Conservation (phyloP, 129 eudicot genomes). For the Saussurea involucrata region DNA sequence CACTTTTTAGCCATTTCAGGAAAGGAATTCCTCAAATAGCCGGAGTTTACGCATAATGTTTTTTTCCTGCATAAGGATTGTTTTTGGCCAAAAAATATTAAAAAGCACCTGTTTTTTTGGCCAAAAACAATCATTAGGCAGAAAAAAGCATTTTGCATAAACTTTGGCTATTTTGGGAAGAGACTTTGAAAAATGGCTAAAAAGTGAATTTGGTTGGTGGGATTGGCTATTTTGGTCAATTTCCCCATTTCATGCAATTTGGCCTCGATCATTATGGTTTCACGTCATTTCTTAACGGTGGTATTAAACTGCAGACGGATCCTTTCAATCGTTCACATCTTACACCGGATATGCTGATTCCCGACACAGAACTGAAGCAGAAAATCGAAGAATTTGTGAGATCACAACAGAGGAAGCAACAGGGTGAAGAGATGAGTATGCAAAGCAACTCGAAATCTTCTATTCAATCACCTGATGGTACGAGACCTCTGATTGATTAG, state of each 20-base stretch:
- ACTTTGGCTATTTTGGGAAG: too few relatives aligned
- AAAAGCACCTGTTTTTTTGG: too few relatives aligned
- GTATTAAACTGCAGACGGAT: slow-evolving; percentile 61
- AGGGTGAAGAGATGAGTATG: slow-evolving; percentile 35
- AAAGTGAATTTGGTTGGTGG: too few relatives aligned
- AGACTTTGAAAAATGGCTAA: too few relatives aligned
- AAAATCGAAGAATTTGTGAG: slow-evolving; percentile 70
- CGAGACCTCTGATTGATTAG: slow-evolving; percentile 53
- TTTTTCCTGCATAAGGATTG: too few relatives aligned
- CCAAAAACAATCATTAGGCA: too few relatives aligned
- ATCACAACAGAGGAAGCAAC: slow-evolving; percentile 49
- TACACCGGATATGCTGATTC: slow-evolving; percentile 86
- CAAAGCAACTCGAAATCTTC: slow-evolving; percentile 52
- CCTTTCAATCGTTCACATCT: slow-evolving; percentile 96
- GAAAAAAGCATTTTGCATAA: too few relatives aligned
- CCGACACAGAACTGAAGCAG: slow-evolving; percentile 75
- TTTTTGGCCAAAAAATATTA: too few relatives aligned
- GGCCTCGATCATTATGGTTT: not conserved
- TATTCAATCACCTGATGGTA: slow-evolving; percentile 49
- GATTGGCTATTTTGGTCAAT: too few relatives aligned
- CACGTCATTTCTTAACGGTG: not conserved
- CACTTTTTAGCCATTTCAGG: too few relatives aligned
- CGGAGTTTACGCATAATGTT: too few relatives aligned
- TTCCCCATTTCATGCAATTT: not conserved
- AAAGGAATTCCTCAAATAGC: too few relatives aligned